phyloP scores from a whole-genome alignment of 345 rosid genomes.

The Isatis tinctoria region DNA sequence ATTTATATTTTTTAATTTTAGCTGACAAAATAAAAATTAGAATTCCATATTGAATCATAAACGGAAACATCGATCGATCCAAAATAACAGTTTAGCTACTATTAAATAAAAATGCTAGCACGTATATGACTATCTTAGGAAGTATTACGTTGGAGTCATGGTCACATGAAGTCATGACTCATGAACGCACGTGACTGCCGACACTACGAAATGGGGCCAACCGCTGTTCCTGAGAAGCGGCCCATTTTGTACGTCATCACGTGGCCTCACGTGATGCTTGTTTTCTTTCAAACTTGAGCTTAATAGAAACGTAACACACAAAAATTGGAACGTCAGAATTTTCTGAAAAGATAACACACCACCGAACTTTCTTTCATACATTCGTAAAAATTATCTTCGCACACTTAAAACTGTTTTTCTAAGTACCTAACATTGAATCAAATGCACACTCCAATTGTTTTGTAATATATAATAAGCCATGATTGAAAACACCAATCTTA shows the following conservation, averaged over 20 bases:
- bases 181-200: slow-evolving; percentile 22
- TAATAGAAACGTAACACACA: background rate
- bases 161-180: background rate
- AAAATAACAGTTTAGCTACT: too few relatives aligned
- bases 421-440: too few relatives aligned
- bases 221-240: background rate
- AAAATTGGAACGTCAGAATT: background rate
- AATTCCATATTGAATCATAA: too few relatives aligned
- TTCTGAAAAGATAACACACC: background rate
- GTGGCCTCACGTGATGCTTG: slow-evolving; percentile 1
- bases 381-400: background rate
- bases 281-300: background rate
- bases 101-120: background rate
- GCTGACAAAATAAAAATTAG: too few relatives aligned
- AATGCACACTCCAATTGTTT: background rate
- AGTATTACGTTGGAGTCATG: background rate
- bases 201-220: slow-evolving; percentile 8
- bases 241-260: slow-evolving; percentile 6
- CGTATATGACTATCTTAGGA: background rate
- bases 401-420: too few relatives aligned
- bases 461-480: background rate
- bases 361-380: background rate
- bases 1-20: too few relatives aligned
- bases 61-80: too few relatives aligned
- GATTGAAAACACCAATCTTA: slow-evolving; percentile 12